phyloP scores from a whole-genome alignment of 371 early-diverging fungal genomes.

The Circinella umbellata region DNA sequence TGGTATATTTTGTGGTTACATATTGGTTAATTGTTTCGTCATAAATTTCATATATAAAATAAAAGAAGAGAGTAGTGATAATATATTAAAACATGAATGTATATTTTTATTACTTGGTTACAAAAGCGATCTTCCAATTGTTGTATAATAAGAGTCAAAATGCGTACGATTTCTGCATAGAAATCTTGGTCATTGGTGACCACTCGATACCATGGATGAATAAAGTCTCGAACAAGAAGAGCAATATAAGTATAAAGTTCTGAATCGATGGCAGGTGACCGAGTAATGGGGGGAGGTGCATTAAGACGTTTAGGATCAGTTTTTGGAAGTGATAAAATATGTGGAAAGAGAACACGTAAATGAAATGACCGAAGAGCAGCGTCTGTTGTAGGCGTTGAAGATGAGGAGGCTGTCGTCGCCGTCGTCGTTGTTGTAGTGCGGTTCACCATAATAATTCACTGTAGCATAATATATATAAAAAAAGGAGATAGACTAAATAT shows the following conservation, averaged over 20 bases:
- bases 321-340: conserved; percentile 44
- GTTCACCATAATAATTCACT: too few species aligned
- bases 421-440: too few species aligned
- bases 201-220: conserved; percentile 62
- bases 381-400: conserved; percentile 8
- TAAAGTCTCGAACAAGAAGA: conserved; percentile 61
- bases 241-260: conserved; percentile 66
- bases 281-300: conserved; percentile 43
- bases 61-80: neutral
- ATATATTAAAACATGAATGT: neutral
- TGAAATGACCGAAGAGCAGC: conserved; percentile 35
- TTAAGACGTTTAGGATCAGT: conserved; percentile 39
- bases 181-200: conserved; percentile 62
- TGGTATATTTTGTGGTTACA: neutral
- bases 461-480: too few species aligned
- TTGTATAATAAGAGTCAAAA: conserved; percentile 49
- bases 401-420: too few species aligned
- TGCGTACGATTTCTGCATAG: conserved; percentile 43
- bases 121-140: conserved; percentile 54
- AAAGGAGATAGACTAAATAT: too few species aligned
- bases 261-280: conserved; percentile 54
- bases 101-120: conserved; percentile 27
- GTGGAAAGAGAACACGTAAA: conserved; percentile 47
- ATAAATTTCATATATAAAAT: too few species aligned
- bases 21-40: too few species aligned